Base-by-base conservation (phyloP, 441 rosid species). In the Adansonia rubrostipa region DNA sequence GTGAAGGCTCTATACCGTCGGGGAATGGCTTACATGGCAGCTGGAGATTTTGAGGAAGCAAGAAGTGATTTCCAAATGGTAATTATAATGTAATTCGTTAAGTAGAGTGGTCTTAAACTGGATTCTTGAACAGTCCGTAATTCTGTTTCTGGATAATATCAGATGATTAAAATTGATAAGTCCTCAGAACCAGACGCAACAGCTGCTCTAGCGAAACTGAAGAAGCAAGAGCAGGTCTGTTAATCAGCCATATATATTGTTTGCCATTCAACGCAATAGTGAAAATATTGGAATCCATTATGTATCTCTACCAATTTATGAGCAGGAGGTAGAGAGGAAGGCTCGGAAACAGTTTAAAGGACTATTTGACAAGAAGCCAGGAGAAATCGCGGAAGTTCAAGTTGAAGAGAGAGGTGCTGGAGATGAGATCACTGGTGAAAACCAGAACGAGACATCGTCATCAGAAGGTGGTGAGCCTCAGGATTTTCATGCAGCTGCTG, bases 1-100 rank as follows among this genome's bases (percentile, higher is more conserved):
- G 92, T 73, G 65, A 97, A 97, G 84, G 98, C 92, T 80, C 84
- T 97, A n/a, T 95, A 90, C 80, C 97, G 97, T 64, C 98, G 99
- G 4, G 98, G 98, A 85, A 95, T 89, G 98, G 98, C 99, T 74
- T 85, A 88, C 83, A 82, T 92, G 91, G 88, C 86, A 28, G 87
- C 86, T 44, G 99, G 92, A 81, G 97, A 93, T 84, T 97, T 94
- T 77, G 93, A 89, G 77, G 98, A 92, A 69, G 98, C 98, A 84
- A 88, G 84, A 81, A 84, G 64, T 50, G 97, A 97, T 88, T 97
- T 92, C 77, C 88, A 88, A 78, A 91, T 72, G 92, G 98, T 97
- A 90, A 48, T 63, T 10, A 60, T 66, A 51, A 51, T 47, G 50
- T 51, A 62, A 10, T 73, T 28, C 44, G n/a, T 22, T 61, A 14